Base-by-base conservation (phyloP, 345 rosid genomes). In the Eucalyptus virginea region DNA sequence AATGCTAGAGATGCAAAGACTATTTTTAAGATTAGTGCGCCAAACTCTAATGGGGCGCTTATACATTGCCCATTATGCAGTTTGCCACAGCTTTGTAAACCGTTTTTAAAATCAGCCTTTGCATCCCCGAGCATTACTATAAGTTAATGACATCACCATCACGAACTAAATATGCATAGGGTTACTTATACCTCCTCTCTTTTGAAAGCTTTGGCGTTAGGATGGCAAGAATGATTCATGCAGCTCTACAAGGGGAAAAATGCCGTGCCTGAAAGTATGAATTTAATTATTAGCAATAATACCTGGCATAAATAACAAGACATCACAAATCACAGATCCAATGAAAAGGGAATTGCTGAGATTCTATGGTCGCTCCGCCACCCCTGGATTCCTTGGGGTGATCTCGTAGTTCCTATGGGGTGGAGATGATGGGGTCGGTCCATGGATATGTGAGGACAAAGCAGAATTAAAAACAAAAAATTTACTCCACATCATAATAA, bases 171-270 rank as follows among this genome's bases (percentile, higher is more conserved):
- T 51, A 21, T 86, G 69, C 81, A 45, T 6, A 86, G 65, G 65
- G 17, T 86, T 86, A 54, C 13, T 86, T 50, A 77, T 94, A 94
- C 99, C 96, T 95, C 96, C 42, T 98, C 99, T 94, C 99, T 93
- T 94, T 97, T 98, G 94, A 98, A 98, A 81, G 99, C 98, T 92
- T 94, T 94, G 85, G 98, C 97, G 90, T 96, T 97, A 56, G 98
- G 99, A 89, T 89, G 92, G 91, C 99, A 98, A 1, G 99, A 97
- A 90, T 96, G 99, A 91, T 97, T 98, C 97, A 97, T 93, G 89
- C 99, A 97, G 90, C 99, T 97, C 91, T 95, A 96, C 88, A 95
- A 86, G 86, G 99, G 97, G 93, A 98, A 94, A 49, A 97, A 98
- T 17, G 98, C 97, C n/a, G 95, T 94, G 89, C 99, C 99, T 97